These are phyloP conservation scores for Lasiodiplodia gonubiensis DNA, from an alignment of 2,329 filamentous ascomycete genomes.

Conservation along the genomic window DNA sequence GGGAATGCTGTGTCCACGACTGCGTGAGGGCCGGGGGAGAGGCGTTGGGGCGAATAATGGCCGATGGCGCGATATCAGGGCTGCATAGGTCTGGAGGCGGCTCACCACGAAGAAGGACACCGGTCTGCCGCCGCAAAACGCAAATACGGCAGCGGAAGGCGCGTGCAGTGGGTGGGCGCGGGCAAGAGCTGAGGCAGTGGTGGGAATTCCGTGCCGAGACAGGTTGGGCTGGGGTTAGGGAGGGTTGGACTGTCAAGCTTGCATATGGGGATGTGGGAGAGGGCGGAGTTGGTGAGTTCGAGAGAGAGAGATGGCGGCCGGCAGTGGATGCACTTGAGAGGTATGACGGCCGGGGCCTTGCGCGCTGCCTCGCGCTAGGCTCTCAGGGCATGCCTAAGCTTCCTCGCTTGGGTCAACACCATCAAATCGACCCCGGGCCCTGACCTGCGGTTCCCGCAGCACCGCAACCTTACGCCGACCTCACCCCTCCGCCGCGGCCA, in stretches of 20 bases:
- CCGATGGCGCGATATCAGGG: slow-evolving; percentile 30
- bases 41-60: slow-evolving; percentile 8
- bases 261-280: slow-evolving; percentile 18
- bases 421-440: background rate
- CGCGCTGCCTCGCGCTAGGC: slow-evolving; percentile 20
- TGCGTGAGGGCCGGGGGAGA: slow-evolving; percentile 10
- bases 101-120: slow-evolving; percentile 23
- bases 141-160: slow-evolving; percentile 24
- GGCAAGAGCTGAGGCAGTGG: slow-evolving; percentile 8
- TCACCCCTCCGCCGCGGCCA: slow-evolving; percentile 12
- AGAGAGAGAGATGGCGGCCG: slow-evolving; percentile 25
- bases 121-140: slow-evolving; percentile 28
- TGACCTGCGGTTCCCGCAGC: slow-evolving; percentile 13
- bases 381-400: slow-evolving; percentile 24
- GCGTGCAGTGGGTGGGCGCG: slow-evolving; percentile 23
- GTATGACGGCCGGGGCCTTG: slow-evolving; percentile 22
- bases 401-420: slow-evolving; percentile 15
- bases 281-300: slow-evolving; percentile 20
- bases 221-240: background rate
- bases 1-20: slow-evolving; percentile 19
- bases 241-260: background rate
- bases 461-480: slow-evolving; percentile 20
- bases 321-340: slow-evolving; percentile 25
- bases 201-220: background rate
- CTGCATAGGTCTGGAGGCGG: slow-evolving; percentile 28